phyloP scores from a whole-genome alignment of 2,329 filamentous ascomycete species.

The Aspergillus niger region DNA sequence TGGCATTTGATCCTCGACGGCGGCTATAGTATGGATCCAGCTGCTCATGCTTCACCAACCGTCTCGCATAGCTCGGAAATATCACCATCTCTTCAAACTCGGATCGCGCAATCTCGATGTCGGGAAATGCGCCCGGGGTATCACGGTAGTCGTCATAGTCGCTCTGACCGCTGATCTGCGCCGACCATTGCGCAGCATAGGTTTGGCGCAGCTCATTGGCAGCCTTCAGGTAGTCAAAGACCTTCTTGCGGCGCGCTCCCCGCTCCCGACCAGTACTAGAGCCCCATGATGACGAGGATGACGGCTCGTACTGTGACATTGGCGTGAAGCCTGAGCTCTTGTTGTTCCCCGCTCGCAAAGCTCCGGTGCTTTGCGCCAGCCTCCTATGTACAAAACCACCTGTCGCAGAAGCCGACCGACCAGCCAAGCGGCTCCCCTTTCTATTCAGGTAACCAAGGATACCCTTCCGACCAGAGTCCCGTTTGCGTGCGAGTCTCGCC shows the following conservation, averaged over 20 bases:
- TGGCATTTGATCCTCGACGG: conserved; percentile 34
- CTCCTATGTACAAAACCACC: conserved; percentile 5
- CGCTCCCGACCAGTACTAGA: conserved; percentile 49
- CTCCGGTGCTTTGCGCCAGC: conserved; percentile 17
- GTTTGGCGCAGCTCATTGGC: conserved; percentile 71
- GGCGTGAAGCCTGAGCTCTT: conserved; percentile 21
- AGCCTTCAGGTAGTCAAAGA: conserved; percentile 71
- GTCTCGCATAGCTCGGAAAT: conserved; percentile 89
- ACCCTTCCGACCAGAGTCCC: conserved; percentile 26
- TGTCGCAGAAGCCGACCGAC: conserved; percentile 12
- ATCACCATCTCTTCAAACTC: conserved; percentile 91
- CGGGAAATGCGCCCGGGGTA: conserved; percentile 78
- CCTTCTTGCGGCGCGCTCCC: conserved; percentile 73
- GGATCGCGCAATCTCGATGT: conserved; percentile 75
- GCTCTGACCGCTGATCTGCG: conserved; percentile 45
- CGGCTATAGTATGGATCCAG: conserved; percentile 26
- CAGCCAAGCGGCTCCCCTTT: conserved; percentile 24
- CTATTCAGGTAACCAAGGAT: conserved; percentile 31
- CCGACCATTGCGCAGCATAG: conserved; percentile 59
- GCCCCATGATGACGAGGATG: conserved; percentile 28
- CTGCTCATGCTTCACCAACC: conserved; percentile 60
- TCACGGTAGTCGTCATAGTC: conserved; percentile 47
- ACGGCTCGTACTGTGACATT: conserved; percentile 29
- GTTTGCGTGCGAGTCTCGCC: conserved; percentile 54
- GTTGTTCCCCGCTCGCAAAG: conserved; percentile 19